Conservation (phyloP, 371 early-diverging fungal species). For the Amoeboaphelidium protococcarum region DNA sequence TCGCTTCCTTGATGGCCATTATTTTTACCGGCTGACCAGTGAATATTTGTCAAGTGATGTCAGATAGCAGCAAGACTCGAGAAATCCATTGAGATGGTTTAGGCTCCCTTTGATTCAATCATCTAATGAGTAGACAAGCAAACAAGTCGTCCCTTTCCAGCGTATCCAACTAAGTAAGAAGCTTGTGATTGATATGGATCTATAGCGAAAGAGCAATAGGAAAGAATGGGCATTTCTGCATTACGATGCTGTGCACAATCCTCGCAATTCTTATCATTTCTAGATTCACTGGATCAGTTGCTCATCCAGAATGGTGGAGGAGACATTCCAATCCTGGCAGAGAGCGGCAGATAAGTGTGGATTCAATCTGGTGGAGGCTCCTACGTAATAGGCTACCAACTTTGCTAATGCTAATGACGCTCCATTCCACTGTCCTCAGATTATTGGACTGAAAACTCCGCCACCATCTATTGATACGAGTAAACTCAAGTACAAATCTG, state of each 20-base stretch:
- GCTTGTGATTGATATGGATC: slow-evolving; percentile 51
- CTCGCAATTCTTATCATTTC: slow-evolving; percentile 63
- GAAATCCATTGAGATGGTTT: too few species aligned
- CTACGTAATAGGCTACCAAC: slow-evolving; percentile 44
- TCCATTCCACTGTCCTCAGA: slow-evolving; percentile 60
- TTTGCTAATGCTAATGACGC: slow-evolving; percentile 34
- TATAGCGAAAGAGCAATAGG: slow-evolving; percentile 34
- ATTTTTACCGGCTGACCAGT: slow-evolving; percentile 52
- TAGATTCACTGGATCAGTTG: slow-evolving; percentile 87
- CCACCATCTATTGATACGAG: slow-evolving; percentile 27
- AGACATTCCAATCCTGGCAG: slow-evolving; percentile 54
- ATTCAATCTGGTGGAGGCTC: slow-evolving; percentile 66
- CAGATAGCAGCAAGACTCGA: too few species aligned
- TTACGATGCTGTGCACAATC: slow-evolving; percentile 67
- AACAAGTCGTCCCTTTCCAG: slow-evolving; percentile 4
- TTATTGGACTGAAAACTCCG: slow-evolving; percentile 27
- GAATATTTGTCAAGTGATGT: slow-evolving; percentile 21
- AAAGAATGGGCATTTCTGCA: slow-evolving; percentile 64
- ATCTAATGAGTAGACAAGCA: slow-evolving; percentile 4
- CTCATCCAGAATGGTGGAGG: slow-evolving; percentile 65
- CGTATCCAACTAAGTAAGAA: slow-evolving; percentile 22
- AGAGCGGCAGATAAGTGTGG: slow-evolving; percentile 65
- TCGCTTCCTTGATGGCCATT: slow-evolving; percentile 64
- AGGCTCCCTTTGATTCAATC: slow-evolving; percentile 1
- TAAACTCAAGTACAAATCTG: slow-evolving; percentile 2